Percentiles rank a stretch among this genome's conserved stretches.
Conservation (phyloP, 1,139 yeast genomes). For the Taphrina communis region DNA sequence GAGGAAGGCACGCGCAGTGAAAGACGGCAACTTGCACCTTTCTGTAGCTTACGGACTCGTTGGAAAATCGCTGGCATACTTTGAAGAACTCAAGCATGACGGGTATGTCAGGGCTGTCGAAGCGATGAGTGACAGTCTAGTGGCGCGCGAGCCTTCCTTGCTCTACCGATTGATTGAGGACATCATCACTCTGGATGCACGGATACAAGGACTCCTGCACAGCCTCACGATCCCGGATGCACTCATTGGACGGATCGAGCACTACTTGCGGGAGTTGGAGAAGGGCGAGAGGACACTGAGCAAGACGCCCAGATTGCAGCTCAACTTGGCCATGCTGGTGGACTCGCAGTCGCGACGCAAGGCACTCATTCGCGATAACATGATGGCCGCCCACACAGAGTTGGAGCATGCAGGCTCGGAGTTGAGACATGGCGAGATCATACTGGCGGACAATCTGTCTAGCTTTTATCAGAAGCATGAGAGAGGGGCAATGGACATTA, state of each 20-base stretch:
- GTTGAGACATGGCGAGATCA: constrained; percentile 20
- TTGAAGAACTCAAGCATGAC: not conserved
- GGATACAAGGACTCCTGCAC: constrained; percentile 20
- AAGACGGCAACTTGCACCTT: constrained; percentile 29
- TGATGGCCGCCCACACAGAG: constrained; percentile 26
- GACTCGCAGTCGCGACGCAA: constrained; percentile 32
- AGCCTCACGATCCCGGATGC: constrained; percentile 25
- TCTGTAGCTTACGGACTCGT: constrained; percentile 32
- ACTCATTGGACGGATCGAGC: constrained; percentile 23
- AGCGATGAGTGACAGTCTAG: constrained; percentile 15
- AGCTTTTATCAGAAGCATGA: constrained; percentile 29
- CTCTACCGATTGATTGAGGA: constrained; percentile 32
- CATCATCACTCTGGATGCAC: constrained; percentile 19
- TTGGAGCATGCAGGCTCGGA: constrained; percentile 36
- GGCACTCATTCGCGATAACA: constrained; percentile 19
- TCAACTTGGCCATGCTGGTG: constrained; percentile 16
- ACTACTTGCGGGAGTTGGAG: constrained; percentile 13
- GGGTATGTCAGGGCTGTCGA: constrained; percentile 9
- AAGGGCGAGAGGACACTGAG: constrained; percentile 16
- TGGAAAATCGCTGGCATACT: constrained; percentile 7
- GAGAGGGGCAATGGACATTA: constrained; percentile 5
- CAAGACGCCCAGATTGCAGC: constrained; percentile 18
- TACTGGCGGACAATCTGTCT: constrained; percentile 30
- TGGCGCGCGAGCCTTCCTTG: constrained; percentile 30
- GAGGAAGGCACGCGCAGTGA: constrained; percentile 30